A percentile compares a stretch with the other conserved stretches of the same genome.
Evolutionary conservation across 495 filamentous ascomycete genomes (phyloP).

Genomic region (Xylaria intraflava): DNA sequence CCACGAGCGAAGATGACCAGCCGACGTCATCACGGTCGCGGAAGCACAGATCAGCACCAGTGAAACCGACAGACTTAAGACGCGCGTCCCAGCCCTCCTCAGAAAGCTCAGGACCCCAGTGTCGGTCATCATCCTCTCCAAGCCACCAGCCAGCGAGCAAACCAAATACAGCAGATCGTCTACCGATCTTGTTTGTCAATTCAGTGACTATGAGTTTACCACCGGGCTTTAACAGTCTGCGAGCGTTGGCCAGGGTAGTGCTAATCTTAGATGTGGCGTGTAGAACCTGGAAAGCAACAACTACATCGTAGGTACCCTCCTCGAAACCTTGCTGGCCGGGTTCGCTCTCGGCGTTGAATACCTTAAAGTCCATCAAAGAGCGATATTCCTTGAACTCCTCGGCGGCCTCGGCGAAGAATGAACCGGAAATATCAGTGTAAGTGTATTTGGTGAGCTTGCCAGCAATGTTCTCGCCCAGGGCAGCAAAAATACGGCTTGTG

Average conservation of each 20-base stretch:
- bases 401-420: slow-evolving; percentile 44
- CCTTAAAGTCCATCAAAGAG: slow-evolving; percentile 37
- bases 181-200: slow-evolving; percentile 25
- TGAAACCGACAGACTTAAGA: slow-evolving; percentile 19
- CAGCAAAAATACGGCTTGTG: slow-evolving; percentile 34
- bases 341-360: slow-evolving; percentile 44
- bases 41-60: slow-evolving; percentile 19
- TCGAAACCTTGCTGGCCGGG: slow-evolving; percentile 45
- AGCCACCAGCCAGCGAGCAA: slow-evolving; percentile 26
- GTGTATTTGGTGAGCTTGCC: slow-evolving; percentile 37
- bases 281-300: slow-evolving; percentile 46
- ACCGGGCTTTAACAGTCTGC: slow-evolving; percentile 32
- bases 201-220: slow-evolving; percentile 37
- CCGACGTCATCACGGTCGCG: slow-evolving; percentile 23
- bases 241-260: slow-evolving; percentile 27
- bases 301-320: slow-evolving; percentile 41
- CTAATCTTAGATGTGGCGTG: slow-evolving; percentile 38
- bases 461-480: slow-evolving; percentile 25
- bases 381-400: slow-evolving; percentile 34
- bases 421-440: slow-evolving; percentile 47
- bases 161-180: slow-evolving; percentile 23
- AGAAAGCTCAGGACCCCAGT: slow-evolving; percentile 22
- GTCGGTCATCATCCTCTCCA: slow-evolving; percentile 19
- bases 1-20: slow-evolving; percentile 21
- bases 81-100: slow-evolving; percentile 21